Percentiles rank a stretch among this genome's conserved stretches.
Conservation (phyloP, 179 eudicot species). For the Silene noctiflora region DNA sequence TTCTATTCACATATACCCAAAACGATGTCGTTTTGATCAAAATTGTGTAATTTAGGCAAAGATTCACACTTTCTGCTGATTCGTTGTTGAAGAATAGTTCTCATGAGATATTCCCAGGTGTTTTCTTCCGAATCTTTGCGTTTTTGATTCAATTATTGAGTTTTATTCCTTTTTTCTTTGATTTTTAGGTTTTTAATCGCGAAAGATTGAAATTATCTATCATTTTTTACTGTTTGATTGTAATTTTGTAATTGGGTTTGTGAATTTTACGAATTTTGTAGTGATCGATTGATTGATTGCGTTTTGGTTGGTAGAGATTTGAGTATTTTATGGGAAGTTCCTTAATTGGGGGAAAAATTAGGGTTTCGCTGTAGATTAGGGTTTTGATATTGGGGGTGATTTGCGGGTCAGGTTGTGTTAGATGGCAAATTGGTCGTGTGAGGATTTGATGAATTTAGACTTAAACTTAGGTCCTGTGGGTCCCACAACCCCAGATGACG, state of each 20-base stretch:
- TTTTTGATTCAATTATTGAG: slow-evolving; percentile 5
- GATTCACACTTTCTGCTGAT: background rate
- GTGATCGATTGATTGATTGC: slow-evolving; percentile 3
- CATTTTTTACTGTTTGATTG: background rate
- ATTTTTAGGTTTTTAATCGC: background rate
- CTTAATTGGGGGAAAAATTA: slow-evolving; percentile 11
- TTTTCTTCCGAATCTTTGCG: background rate
- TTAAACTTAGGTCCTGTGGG: slow-evolving; percentile 68
- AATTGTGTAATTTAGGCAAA: background rate
- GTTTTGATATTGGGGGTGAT: background rate
- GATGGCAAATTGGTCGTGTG: slow-evolving; percentile 18
- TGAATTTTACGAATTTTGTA: background rate
- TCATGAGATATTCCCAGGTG: slow-evolving; percentile 16
- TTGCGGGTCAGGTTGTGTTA: background rate
- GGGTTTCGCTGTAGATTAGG: slow-evolving; percentile 20
- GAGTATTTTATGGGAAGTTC: slow-evolving; percentile 20
- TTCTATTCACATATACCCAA: background rate
- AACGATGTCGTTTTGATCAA: slow-evolving; percentile 4
- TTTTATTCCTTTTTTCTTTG: background rate
- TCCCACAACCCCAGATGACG: slow-evolving; percentile 36
- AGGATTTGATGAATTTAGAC: slow-evolving; percentile 68
- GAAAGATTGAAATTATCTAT: background rate
- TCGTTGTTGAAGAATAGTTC: background rate
- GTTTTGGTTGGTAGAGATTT: slow-evolving; percentile 10
- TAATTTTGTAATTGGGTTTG: slow-evolving; percentile 3